Evolutionary conservation across 768 basidiomycete genomes (phyloP), one percentile per base, ranked within the genome.

Genomic region (Kwoniella heveanensis): DNA sequence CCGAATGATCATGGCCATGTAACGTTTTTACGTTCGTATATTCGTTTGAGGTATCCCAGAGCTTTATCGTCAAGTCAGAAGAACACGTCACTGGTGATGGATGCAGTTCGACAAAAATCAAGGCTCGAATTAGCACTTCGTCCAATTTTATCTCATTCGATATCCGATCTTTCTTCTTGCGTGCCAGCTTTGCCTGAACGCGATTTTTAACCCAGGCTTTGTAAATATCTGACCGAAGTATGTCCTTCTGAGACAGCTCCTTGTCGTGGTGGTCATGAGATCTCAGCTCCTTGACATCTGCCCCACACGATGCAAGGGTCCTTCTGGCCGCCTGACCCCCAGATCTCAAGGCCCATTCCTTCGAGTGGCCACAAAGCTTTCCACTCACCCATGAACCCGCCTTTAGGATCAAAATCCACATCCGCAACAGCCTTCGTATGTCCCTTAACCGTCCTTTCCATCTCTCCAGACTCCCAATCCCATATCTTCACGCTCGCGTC

Each of bases 381-480:
- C 6, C 6, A 68, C 81, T 74, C 74, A 91, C 92, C 91, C 68
- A 93, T 82, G 26, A 89, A 79, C 69, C 86, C 87, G 32, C 92
- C 92, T 81, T 90, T 91, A 64, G 87, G 86, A 80, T 94, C 91
- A 75, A 89, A 95, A 77, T 92, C 90, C 58, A 90, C 86, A 80
- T 93, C 92, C 77, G 86, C 86, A 27, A 94, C 88, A 21, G 88
- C 86, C 77, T 90, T 91, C 32, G 92, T 94, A 82, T 95, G 92
- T 7, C 92, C 90, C 80, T 93, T 94, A 62, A 94, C 80, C 10
- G 92, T 94, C 68, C 91, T 82, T 80, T 95, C 92, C 77, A 92
- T 90, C 70, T 94, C 92, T 46, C 92, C 92, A 29, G 90, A 89
- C 78, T 95, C 92, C 92, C 92, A 95, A 72, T 95, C 92, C 92